Evolutionary conservation across 2,329 filamentous ascomycete genomes (phyloP).

Genomic region (Colletotrichum sp.): DNA sequence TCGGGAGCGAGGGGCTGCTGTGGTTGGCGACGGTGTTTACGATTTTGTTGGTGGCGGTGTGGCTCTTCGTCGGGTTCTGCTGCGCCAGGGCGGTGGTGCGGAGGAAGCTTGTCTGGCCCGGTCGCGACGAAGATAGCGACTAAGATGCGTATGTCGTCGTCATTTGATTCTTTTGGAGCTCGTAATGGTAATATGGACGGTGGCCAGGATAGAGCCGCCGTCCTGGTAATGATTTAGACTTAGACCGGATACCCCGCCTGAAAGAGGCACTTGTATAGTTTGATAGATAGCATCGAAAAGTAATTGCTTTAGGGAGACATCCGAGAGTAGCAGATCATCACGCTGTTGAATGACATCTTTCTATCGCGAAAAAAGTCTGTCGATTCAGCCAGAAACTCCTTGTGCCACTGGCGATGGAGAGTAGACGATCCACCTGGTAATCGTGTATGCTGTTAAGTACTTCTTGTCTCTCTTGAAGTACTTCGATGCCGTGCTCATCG

Average conservation of each 20-base stretch:
- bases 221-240: background rate
- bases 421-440: conserved; percentile 91
- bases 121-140: conserved; percentile 25
- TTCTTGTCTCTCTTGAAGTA: conserved; percentile 93
- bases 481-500: background rate
- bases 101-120: conserved; percentile 51
- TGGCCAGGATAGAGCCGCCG: background rate
- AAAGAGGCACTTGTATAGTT: background rate
- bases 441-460: conserved; percentile 88
- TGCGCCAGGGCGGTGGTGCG: conserved; percentile 48
- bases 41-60: conserved; percentile 52
- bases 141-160: rapidly evolving
- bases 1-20: conserved; percentile 50
- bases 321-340: background rate
- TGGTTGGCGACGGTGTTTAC: conserved; percentile 57
- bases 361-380: background rate
- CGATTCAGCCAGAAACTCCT: background rate
- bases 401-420: conserved; percentile 79
- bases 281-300: background rate
- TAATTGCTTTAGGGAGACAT: rapidly evolving
- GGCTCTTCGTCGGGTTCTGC: conserved; percentile 49
- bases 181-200: background rate
- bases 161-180: background rate
- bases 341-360: no score
- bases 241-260: background rate